A percentile compares a stretch with the other conserved stretches of the same genome.
Conservation (phyloP, 1,284 basidiomycete species). For the Neolentinus lepideus region DNA sequence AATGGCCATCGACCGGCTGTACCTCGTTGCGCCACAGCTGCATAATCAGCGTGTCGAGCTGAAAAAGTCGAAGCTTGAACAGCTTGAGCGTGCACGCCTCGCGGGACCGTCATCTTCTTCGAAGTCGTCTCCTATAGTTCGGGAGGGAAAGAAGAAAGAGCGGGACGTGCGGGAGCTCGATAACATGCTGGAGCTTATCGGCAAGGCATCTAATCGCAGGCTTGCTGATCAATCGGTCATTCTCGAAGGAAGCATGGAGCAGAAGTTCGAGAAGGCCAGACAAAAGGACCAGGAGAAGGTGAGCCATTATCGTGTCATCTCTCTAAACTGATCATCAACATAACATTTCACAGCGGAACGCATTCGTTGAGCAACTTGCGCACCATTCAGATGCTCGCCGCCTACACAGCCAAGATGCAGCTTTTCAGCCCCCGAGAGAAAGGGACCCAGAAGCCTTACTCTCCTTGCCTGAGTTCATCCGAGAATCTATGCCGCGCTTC, state of each 20-base stretch:
- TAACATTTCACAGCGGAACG: constrained; percentile 41
- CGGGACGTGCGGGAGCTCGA: constrained; percentile 55
- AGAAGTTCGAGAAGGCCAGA: constrained; percentile 41
- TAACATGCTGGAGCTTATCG: constrained; percentile 61
- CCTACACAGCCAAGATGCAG: constrained; percentile 67
- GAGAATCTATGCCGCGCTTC: constrained; percentile 39
- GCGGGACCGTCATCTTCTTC: constrained; percentile 12
- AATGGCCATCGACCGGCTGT: constrained; percentile 80
- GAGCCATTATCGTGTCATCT: constrained; percentile 2
- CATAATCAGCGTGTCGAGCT: constrained; percentile 84
- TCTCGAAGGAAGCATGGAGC: constrained; percentile 50
- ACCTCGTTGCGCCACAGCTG: constrained; percentile 76
- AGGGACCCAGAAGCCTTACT: constrained; percentile 55
- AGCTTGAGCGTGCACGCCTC: constrained; percentile 56
- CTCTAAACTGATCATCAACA: constrained; percentile 6
- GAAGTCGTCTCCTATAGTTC: background rate
- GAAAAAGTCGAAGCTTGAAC: constrained; percentile 53
- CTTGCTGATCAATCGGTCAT: constrained; percentile 63
- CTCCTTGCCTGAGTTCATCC: constrained; percentile 59
- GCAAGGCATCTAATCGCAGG: constrained; percentile 62
- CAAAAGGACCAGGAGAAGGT: constrained; percentile 59
- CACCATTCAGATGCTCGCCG: constrained; percentile 62
- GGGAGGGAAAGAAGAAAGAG: constrained; percentile 18
- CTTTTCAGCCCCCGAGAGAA: constrained; percentile 27
- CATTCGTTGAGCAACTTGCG: constrained; percentile 64